Evolutionary conservation across 345 rosid species (phyloP).

Genomic region (Salix arbutifolia): DNA sequence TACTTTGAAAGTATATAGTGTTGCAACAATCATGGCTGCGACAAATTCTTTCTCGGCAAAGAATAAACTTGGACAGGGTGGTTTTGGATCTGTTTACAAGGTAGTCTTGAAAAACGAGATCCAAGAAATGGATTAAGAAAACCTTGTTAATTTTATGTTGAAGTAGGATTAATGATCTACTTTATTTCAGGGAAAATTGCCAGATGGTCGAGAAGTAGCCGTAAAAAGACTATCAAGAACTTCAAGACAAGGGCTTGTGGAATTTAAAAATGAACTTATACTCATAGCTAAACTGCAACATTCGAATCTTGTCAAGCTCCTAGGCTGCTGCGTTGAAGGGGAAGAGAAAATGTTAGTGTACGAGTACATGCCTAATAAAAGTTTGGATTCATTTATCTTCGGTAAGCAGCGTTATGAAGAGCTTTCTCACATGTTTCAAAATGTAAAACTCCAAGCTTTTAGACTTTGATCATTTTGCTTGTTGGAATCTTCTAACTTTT

Average conservation of each 20-base stretch:
- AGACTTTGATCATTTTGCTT: not conserved
- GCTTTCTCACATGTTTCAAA: too few relatives aligned
- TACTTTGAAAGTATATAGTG: not conserved
- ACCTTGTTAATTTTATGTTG: not conserved
- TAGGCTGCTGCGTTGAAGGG: slow-evolving; percentile 15
- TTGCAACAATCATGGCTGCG: slow-evolving; percentile 7
- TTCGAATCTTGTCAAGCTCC: slow-evolving; percentile 17
- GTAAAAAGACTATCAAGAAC: slow-evolving; percentile 18
- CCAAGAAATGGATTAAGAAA: not conserved
- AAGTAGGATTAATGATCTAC: not conserved
- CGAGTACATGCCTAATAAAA: slow-evolving; percentile 17
- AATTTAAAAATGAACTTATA: slow-evolving; percentile 28
- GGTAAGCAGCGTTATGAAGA: not conserved
- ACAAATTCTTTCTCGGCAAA: slow-evolving; percentile 4
- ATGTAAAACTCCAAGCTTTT: too few relatives aligned
- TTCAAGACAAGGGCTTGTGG: slow-evolving; percentile 24
- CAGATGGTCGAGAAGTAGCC: slow-evolving; percentile 14
- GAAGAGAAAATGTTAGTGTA: slow-evolving; percentile 26
- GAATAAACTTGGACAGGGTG: slow-evolving; percentile 16
- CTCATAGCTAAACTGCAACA: slow-evolving; percentile 22
- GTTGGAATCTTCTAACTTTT: not conserved
- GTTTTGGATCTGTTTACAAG: slow-evolving; percentile 23
- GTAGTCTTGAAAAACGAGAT: not conserved
- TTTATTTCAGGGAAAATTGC: slow-evolving; percentile 7
- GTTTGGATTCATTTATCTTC: slow-evolving; percentile 21